Conservation (phyloP, 768 basidiomycete genomes). For the Lyophyllum decastes region DNA sequence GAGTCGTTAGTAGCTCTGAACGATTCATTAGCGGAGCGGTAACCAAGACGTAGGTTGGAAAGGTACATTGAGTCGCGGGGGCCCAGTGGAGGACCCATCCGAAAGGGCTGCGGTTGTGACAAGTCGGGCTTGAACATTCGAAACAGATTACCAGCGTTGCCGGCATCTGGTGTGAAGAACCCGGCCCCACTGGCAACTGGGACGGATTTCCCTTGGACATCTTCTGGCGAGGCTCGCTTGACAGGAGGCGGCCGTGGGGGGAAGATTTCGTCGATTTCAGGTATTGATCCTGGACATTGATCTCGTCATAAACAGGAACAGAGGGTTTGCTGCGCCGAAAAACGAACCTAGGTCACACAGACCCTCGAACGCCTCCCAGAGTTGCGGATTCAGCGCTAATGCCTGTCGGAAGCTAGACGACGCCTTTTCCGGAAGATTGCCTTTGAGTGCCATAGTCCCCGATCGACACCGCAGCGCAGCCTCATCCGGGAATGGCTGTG, state of each 20-base stretch:
- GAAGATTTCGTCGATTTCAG: conserved; percentile 73
- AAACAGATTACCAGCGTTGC: conserved; percentile 56
- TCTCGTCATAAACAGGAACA: conserved; percentile 3
- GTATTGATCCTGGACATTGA: conserved; percentile 53
- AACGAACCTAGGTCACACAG: conserved; percentile 74
- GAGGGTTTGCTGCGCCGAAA: conserved; percentile 9
- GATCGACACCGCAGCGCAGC: conserved; percentile 76
- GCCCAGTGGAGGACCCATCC: conserved; percentile 51
- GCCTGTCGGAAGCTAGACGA: conserved; percentile 69
- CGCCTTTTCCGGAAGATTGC: conserved; percentile 78
- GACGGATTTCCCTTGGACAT: conserved; percentile 41
- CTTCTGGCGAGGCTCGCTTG: conserved; percentile 56
- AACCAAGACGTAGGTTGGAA: conserved; percentile 1
- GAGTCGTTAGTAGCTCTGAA: conserved; percentile 59
- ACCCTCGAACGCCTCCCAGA: conserved; percentile 94
- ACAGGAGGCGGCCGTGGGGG: conserved; percentile 61
- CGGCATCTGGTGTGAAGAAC: conserved; percentile 76
- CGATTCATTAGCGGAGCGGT: conserved; percentile 16
- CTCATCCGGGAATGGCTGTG: conserved; percentile 68
- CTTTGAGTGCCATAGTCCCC: conserved; percentile 75
- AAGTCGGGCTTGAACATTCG: conserved; percentile 56
- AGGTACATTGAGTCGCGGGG: conserved; percentile 68
- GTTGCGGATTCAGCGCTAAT: conserved; percentile 69
- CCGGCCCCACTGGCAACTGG: conserved; percentile 67
- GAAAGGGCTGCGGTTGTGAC: conserved; percentile 54